These are phyloP conservation scores for Parascedosporium putredinis DNA, from an alignment of 2,329 filamentous ascomycete genomes.

Conservation along the genomic window DNA sequence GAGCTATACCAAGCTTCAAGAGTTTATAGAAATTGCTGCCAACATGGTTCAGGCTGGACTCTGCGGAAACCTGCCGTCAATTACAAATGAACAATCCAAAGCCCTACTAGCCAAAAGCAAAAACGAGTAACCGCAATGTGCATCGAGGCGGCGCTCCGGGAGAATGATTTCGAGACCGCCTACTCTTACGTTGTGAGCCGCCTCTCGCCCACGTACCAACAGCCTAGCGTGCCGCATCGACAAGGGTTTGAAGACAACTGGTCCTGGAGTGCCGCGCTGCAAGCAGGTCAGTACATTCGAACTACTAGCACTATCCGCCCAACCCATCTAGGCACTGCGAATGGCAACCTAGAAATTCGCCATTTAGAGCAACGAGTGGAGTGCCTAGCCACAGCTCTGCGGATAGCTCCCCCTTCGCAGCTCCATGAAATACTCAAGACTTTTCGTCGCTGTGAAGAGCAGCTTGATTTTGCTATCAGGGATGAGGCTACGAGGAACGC, in stretches of 20 bases:
- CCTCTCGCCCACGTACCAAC: conserved; percentile 29
- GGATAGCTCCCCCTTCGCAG: conserved; percentile 59
- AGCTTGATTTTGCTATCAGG: conserved; percentile 55
- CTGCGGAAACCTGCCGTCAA: not conserved
- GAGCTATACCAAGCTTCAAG: conserved; percentile 65
- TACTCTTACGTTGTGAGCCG: conserved; percentile 74
- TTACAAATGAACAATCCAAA: conserved; percentile 12
- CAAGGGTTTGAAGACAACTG: conserved; percentile 42
- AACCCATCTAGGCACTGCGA: conserved; percentile 50
- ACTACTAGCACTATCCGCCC: conserved; percentile 42
- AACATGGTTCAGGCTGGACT: conserved; percentile 55
- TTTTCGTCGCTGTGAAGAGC: conserved; percentile 69
- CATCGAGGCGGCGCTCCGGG: conserved; percentile 62
- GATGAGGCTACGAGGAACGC: conserved; percentile 58
- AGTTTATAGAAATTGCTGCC: conserved; percentile 58
- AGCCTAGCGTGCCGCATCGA: conserved; percentile 13
- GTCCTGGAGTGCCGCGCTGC: conserved; percentile 69
- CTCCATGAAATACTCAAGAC: conserved; percentile 66
- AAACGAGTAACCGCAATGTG: conserved; percentile 70
- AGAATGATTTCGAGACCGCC: conserved; percentile 77
- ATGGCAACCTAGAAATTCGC: conserved; percentile 51
- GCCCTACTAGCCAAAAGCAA: conserved; percentile 35
- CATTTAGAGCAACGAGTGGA: conserved; percentile 75
- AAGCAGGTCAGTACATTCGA: conserved; percentile 64
- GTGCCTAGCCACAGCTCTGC: conserved; percentile 63